Conservation (phyloP, 108 stramenopile genomes). For the Cyclostephanos invisitatus region DNA sequence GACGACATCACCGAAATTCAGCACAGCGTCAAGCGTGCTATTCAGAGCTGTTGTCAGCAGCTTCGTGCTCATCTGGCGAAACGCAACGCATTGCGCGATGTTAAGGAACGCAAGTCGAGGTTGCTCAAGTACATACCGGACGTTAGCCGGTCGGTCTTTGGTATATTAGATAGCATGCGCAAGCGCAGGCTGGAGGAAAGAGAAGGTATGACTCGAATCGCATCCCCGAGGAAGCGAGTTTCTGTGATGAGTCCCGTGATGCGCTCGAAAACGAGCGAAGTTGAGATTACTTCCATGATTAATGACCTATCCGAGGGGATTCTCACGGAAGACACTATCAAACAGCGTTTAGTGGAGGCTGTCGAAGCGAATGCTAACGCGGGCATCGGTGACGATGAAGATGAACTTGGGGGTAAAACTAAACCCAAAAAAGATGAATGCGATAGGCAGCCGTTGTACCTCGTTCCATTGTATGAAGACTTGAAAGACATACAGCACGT, state of each 20-base stretch:
- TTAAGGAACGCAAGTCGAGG: slow-evolving; percentile 75
- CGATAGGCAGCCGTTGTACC: slow-evolving; percentile 55
- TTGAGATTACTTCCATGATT: slow-evolving; percentile 43
- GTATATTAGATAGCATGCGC: slow-evolving; percentile 73
- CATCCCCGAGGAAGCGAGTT: slow-evolving; percentile 37
- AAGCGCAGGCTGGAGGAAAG: slow-evolving; percentile 59
- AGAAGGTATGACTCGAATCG: slow-evolving; percentile 13
- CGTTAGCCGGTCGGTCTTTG: slow-evolving; percentile 71
- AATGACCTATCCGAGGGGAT: slow-evolving; percentile 49
- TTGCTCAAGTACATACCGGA: slow-evolving; percentile 85
- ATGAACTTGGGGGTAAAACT: slow-evolving; percentile 27
- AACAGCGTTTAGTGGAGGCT: slow-evolving; percentile 53
- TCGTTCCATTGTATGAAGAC: slow-evolving; percentile 66
- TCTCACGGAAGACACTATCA: slow-evolving; percentile 56
- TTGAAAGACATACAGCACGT: slow-evolving; percentile 36
- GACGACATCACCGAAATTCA: slow-evolving; percentile 88
- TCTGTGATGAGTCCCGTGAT: slow-evolving; percentile 36
- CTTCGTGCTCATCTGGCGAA: slow-evolving; percentile 71
- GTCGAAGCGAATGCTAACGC: slow-evolving; percentile 62
- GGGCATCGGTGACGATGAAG: slow-evolving; percentile 46
- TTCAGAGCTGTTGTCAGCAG: slow-evolving; percentile 83
- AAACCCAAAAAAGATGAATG: slow-evolving; percentile 38
- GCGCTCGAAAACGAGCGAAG: slow-evolving; percentile 20
- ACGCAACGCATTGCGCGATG: slow-evolving; percentile 74
- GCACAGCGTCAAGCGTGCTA: slow-evolving; percentile 71